These are phyloP conservation scores for Hypoxylon sp. DNA, from an alignment of 2,329 filamentous ascomycete species.

Conservation along the genomic window DNA sequence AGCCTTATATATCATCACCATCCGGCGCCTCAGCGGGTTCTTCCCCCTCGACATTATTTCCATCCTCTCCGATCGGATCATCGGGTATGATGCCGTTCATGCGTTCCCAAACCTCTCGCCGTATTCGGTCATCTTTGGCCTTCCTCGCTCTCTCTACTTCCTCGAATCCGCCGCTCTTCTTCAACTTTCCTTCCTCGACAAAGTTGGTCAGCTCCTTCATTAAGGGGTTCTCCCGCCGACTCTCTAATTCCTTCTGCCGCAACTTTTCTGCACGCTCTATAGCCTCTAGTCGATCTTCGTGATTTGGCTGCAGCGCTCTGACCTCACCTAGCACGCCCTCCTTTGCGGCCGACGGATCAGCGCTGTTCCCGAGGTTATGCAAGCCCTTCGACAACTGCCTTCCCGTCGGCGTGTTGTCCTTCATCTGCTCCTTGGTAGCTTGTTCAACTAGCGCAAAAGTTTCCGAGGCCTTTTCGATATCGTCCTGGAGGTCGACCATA, in stretches of 20 bases:
- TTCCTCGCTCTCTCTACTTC: constrained; percentile 89
- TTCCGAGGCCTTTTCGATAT: constrained; percentile 93
- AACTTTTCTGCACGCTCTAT: constrained; percentile 97
- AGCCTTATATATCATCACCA: constrained; percentile 37
- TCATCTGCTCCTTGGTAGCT: constrained; percentile 97
- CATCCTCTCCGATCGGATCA: constrained; percentile 59
- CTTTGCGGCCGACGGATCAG: constrained; percentile 85
- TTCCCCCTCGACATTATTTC: constrained; percentile 28
- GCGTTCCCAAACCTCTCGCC: constrained; percentile 82
- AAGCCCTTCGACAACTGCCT: constrained; percentile 71
- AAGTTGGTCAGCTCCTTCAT: constrained; percentile 88
- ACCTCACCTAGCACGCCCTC: constrained; percentile 94
- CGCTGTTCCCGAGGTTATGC: constrained; percentile 66
- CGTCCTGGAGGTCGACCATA: constrained; percentile 90
- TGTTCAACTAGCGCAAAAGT: constrained; percentile 97
- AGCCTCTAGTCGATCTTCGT: constrained; percentile 91
- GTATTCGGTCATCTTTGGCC: constrained; percentile 87
- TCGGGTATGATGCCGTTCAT: constrained; percentile 71
- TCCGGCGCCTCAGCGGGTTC: constrained; percentile 26
- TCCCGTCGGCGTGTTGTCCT: constrained; percentile 71
- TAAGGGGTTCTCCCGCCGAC: constrained; percentile 80
- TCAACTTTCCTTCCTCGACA: constrained; percentile 90
- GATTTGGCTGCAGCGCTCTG: constrained; percentile 91
- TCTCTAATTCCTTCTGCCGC: constrained; percentile 88
- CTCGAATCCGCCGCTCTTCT: constrained; percentile 96